phyloP scores from a whole-genome alignment of 768 basidiomycete species.

The Boletus speciosus region DNA sequence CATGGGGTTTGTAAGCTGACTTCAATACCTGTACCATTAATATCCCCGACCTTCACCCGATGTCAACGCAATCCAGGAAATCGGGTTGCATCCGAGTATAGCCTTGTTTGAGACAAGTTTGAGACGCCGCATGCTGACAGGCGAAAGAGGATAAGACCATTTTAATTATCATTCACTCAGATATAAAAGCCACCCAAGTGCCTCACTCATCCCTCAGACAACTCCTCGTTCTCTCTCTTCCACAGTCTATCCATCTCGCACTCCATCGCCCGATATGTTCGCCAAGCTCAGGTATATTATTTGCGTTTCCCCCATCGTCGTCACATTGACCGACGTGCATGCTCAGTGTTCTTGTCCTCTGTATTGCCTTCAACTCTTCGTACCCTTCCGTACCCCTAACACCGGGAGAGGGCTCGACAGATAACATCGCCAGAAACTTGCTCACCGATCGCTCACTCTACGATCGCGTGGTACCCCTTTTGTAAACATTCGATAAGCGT shows the following conservation, averaged over 20 bases:
- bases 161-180: background rate
- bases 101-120: no score
- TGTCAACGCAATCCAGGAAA: no score
- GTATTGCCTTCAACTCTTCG: background rate
- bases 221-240: background rate
- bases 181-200: background rate
- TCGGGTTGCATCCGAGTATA: background rate
- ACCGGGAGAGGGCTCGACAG: background rate
- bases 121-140: no score
- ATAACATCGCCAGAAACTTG: no score
- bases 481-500: background rate
- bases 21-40: background rate
- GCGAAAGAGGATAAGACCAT: background rate
- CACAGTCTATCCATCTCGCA: no score
- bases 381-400: no score
- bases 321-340: background rate
- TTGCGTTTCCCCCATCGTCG: background rate
- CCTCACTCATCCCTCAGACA: no score
- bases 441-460: no score
- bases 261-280: background rate
- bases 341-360: background rate
- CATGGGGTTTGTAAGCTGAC: no score
- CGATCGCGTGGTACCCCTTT: background rate
- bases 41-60: no score
- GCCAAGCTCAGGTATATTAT: background rate